Base-by-base conservation (phyloP, 2,329 filamentous ascomycete genomes). In the Dactylellina haptotyla region DNA sequence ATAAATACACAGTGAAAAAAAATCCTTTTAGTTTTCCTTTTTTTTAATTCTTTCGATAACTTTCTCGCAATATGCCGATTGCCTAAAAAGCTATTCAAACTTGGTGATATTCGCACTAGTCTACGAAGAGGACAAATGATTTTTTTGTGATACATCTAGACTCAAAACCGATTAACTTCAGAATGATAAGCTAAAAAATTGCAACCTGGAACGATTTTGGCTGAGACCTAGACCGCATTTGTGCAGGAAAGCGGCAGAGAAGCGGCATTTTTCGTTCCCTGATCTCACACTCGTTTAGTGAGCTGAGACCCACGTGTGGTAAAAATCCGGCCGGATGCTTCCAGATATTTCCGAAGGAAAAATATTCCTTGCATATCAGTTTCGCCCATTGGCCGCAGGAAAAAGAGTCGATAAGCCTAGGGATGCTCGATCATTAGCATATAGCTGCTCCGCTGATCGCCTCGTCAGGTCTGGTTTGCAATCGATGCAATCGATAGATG, bases 231-330 rank as follows among this genome's bases (percentile, higher is more conserved):
- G 30, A 37, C 57, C 53, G n/a, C 20, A 51, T 71, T 18, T 23
- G 66, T 58, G 10, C 34, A 43, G 12, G 37, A 34, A 63, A 43
- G 66, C 66, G 66, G 66, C 58, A 71, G 58, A 71, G 43, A 58
- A 28, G 57, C 65, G 66, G 66, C 66, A 71, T 43, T 50, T 53
- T 18, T 39, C 23, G 9, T 26, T 34, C 14, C 43, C 10, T 57
- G 20, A 16, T 26, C 26, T 37, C 57, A 20, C 39, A 63, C 50
- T 57, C 57, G 50, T 70, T 63, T 71, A 71, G 48, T 62, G 50
- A 70, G 41, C 23, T 62, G 25, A 30, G 20, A 39, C 57, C 65
- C 65, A 62, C 56, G 65, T 70, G 65, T 70, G 34, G 14, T 16
- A 58, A 57, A 41, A 43, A 41, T 26, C 51, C 16, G 32, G 53